A percentile compares a stretch with the other conserved stretches of the same genome.
These are phyloP conservation scores for Hansenula anomala DNA, from an alignment of 1,139 yeast species.

Conservation along the genomic window DNA sequence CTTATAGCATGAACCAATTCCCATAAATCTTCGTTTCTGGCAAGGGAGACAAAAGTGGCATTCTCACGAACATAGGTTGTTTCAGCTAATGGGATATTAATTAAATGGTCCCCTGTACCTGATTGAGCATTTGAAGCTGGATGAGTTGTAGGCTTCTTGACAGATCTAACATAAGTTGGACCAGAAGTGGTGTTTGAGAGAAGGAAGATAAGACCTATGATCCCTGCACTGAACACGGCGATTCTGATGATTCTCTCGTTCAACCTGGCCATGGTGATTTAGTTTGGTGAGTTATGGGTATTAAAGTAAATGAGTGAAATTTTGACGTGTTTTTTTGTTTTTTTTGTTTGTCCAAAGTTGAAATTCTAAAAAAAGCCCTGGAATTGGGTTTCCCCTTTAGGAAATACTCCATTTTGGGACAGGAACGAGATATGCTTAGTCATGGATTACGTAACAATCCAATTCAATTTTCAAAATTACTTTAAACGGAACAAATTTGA, in stretches of 20 bases:
- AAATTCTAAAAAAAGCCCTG: too few species aligned
- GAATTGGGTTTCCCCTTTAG: too few species aligned
- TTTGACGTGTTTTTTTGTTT: too few species aligned
- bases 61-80: conserved; percentile 37
- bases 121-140: too few species aligned
- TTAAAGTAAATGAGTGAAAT: too few species aligned
- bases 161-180: conserved; percentile 7
- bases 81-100: too few species aligned
- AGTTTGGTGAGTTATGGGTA: not conserved
- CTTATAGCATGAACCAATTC: conserved; percentile 56
- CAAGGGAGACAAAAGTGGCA: conserved; percentile 72
- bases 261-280: conserved; percentile 12
- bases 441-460: too few species aligned
- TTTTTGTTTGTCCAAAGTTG: too few species aligned
- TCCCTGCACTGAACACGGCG: conserved; percentile 29
- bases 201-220: conserved; percentile 31
- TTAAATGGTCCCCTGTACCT: too few species aligned
- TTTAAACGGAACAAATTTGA: not conserved
- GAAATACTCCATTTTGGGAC: too few species aligned
- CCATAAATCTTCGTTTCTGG: conserved; percentile 63
- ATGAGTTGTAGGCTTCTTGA: conserved; percentile 2
- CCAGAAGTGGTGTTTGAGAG: conserved; percentile 22
- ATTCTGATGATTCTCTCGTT: conserved; percentile 19
- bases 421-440: too few species aligned
- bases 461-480: not conserved